Base-by-base conservation (phyloP, 257 asterid genomes). In the Salvia rosmarinus region DNA sequence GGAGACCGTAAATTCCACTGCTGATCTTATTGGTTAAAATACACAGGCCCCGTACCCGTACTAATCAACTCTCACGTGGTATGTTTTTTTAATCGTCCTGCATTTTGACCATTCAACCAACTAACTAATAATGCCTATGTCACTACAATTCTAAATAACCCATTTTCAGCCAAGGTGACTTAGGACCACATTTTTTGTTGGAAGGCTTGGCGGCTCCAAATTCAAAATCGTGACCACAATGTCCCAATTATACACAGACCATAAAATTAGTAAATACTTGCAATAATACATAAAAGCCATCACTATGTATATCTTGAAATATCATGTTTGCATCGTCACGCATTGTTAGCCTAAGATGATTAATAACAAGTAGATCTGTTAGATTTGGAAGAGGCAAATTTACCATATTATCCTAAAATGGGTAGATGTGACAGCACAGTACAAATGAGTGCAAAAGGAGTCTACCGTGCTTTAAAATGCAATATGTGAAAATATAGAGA, bases 51-150 rank as follows among this genome's bases (percentile, higher is more conserved):
- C 47, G 12, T 4, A n/a, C n/a, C n/a, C 5, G 63, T 59, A 52
- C 74, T 76, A 74, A 78, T 76, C 73, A 77, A 67, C 71, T 57
- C 64, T 73, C 85, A 81, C 83, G 59, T 79, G 85, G 79, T 28
- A 4, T 79, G 78, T 65, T 63, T 17, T 47, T 5, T 5, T 34
- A 34, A 4, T 32, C 1, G 5, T 32, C 3, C 37, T 32, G 37
- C 3, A 34, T 5, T 8, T n/a, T n/a, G n/a, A 17, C 71, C 83
- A 78, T 69, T 79, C 77, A 54, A 67, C 34, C 67, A 62, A n/a
- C 72, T 19, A 72, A 46, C 7, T 1, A 3, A 35, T 5, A 2
- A 16, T 12, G 17, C 64, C 43, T 3, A 16, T 10, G 16, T 1
- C 30, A 3, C 2, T n/a, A n/a, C n/a, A n/a, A n/a, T n/a, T 13